Base-by-base conservation (phyloP, 331 rosid species). In the Arachis monticola region DNA sequence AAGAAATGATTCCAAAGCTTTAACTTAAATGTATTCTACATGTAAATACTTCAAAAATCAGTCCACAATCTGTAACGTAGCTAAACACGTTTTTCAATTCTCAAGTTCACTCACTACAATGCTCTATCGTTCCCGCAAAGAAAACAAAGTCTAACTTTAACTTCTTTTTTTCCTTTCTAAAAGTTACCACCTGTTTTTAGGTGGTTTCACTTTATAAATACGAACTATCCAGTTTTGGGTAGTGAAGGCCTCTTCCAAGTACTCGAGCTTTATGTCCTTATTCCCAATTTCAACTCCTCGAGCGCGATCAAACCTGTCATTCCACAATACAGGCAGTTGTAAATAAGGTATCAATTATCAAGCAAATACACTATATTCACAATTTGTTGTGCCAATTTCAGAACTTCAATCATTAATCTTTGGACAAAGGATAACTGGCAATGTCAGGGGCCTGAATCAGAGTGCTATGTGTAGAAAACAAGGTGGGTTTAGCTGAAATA, bases 271-370 rank as follows among this genome's bases (percentile, higher is more conserved):
- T 82, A 95, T 82, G 84, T 95, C 97, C 83, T 95, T 95, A 47
- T 95, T 95, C 69, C 99, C 99, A 82, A 95, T 95, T 87, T 95
- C 99, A 70, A 92, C 99, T 69, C 99, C 98, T 76, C 99, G 83
- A 0, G 99, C 99, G 1, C 99, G 99, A 89, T 95, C 99, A 56
- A 72, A 95, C 89, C 99, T 95, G 85, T 44, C 73, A 76, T 70
- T 67, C 46, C 65, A 83, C 60, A 53, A 70, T 17, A 45, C 31
- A 57, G 6, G 45, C 56, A 32, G 38, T 10, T 44, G 68, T 35
- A 70, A 67, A 76, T 13, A 38, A 27, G 64, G 50, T 22, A 46
- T 78, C 40, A 35, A 22, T 52, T 46, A 14, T 45, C 32, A 60
- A 2, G 30, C 55, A 74, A 12, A 52, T 47, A 71, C 12, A 46